phyloP scores from a whole-genome alignment of 352 stramenopile genomes.

The Globisporangium echinulatum region DNA sequence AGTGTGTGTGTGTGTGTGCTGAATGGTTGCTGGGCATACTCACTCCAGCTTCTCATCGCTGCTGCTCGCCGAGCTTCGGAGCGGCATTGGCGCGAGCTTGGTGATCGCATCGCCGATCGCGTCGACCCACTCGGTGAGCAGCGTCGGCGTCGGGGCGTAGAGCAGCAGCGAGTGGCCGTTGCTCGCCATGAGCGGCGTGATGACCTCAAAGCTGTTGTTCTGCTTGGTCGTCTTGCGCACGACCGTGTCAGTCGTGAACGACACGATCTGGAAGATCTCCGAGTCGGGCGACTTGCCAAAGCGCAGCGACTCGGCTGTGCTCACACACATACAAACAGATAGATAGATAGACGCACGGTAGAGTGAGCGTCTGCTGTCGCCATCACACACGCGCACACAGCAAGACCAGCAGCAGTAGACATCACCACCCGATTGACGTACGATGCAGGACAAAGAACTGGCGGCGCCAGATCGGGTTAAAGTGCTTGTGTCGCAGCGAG shows the following conservation, averaged over 20 bases:
- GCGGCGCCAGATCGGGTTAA: slow-evolving; percentile 74
- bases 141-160: slow-evolving; percentile 38
- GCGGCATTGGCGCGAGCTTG: slow-evolving; percentile 7
- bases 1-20: too few species aligned
- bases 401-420: too few species aligned
- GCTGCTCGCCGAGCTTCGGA: slow-evolving; percentile 1
- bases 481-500: slow-evolving; percentile 84
- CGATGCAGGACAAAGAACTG: slow-evolving; percentile 70
- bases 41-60: slow-evolving; percentile 3
- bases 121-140: slow-evolving; percentile 59
- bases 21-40: too few species aligned
- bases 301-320: slow-evolving; percentile 46
- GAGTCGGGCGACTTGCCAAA: slow-evolving; percentile 60
- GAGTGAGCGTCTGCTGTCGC: neutral
- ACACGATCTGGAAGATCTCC: slow-evolving; percentile 74
- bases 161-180: slow-evolving; percentile 63
- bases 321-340: slow-evolving; percentile 1
- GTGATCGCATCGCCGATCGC: slow-evolving; percentile 45
- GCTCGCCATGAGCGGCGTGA: slow-evolving; percentile 62
- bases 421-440: slow-evolving; percentile 7
- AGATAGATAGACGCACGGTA: neutral
- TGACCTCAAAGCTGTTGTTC: slow-evolving; percentile 74
- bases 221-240: slow-evolving; percentile 67
- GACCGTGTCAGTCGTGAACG: slow-evolving; percentile 49
- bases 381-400: neutral